Evolutionary conservation across 2,329 filamentous ascomycete species (phyloP).

Genomic region (Nigrograna mackinnonii): DNA sequence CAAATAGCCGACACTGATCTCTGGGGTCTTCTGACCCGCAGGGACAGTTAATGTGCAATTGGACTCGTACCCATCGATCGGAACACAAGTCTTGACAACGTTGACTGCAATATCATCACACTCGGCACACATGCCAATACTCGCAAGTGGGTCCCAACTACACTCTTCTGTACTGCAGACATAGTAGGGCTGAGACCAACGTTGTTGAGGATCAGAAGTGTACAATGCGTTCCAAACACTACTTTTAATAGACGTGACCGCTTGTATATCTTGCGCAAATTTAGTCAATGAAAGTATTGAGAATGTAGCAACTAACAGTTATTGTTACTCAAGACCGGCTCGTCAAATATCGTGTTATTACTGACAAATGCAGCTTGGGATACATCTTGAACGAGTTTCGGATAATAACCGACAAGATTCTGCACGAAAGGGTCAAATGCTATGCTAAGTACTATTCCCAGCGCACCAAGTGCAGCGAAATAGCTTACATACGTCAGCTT

Average conservation of each 20-base stretch:
- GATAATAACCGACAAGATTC: background rate
- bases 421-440: conserved; percentile 1
- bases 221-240: background rate
- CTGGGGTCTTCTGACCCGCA: no score
- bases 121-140: background rate
- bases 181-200: background rate
- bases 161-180: background rate
- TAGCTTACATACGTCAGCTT: no score
- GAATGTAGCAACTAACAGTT: no score
- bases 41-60: background rate
- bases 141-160: background rate
- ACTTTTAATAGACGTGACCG: background rate
- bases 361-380: background rate
- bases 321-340: no score
- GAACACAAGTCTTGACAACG: background rate
- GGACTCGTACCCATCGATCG: background rate
- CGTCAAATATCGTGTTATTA: background rate
- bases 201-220: background rate
- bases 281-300: no score
- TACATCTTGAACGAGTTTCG: background rate
- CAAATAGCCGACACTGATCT: background rate
- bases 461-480: background rate
- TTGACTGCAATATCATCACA: background rate
- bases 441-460: background rate
- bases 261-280: no score